Conservation (phyloP, 768 basidiomycete genomes). For the Clavaria fumosa region DNA sequence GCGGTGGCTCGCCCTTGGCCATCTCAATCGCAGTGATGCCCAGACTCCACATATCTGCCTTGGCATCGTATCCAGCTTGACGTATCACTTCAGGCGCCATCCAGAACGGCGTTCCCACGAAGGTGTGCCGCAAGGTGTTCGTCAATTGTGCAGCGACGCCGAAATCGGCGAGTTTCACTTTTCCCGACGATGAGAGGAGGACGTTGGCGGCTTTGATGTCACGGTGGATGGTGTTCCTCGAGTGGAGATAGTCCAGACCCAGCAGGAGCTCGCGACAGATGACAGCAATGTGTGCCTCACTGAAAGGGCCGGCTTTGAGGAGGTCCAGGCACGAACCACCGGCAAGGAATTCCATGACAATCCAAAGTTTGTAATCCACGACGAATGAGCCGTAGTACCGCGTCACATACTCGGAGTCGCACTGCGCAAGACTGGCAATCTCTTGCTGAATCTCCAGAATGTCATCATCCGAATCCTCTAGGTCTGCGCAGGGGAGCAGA, state of each 20-base stretch:
- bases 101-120: slow-evolving; percentile 96
- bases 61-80: slow-evolving; percentile 89
- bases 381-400: slow-evolving; percentile 96
- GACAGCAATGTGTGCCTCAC: slow-evolving; percentile 89
- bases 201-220: slow-evolving; percentile 99
- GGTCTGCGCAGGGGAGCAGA: slow-evolving; percentile 34
- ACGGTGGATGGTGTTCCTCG: slow-evolving; percentile 90
- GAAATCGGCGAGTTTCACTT: slow-evolving; percentile 96
- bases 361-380: slow-evolving; percentile 95
- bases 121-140: slow-evolving; percentile 86
- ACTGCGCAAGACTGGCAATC: slow-evolving; percentile 89
- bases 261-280: slow-evolving; percentile 85
- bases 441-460: slow-evolving; percentile 98
- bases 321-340: slow-evolving; percentile 98
- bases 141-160: slow-evolving; percentile 97
- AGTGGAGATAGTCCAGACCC: slow-evolving; percentile 93
- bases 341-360: slow-evolving; percentile 97
- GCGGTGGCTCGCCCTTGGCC: slow-evolving; percentile 92
- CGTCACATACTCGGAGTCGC: slow-evolving; percentile 94
- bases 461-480: slow-evolving; percentile 97
- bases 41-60: slow-evolving; percentile 96
- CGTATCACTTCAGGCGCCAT: slow-evolving; percentile 99
- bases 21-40: slow-evolving; percentile 98
- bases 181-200: slow-evolving; percentile 76
- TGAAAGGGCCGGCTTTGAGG: slow-evolving; percentile 80